Conservation (phyloP, 2,329 filamentous ascomycete genomes). For the Cladobotryum protrusum region DNA sequence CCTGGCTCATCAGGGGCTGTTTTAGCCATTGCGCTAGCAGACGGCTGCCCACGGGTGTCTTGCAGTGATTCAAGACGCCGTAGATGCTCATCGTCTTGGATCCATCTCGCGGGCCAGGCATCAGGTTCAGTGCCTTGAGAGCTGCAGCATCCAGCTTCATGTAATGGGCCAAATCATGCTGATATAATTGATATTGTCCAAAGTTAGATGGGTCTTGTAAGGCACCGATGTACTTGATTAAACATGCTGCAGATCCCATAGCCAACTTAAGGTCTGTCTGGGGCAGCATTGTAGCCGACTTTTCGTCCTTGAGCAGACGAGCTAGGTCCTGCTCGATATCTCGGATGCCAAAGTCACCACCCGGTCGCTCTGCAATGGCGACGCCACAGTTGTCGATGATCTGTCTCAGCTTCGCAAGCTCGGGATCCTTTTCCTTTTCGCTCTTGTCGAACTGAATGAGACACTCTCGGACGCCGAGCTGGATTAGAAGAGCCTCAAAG, state of each 20-base stretch:
- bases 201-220: slow-evolving; percentile 92
- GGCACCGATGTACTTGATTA: slow-evolving; percentile 91
- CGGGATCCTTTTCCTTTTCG: slow-evolving; percentile 81
- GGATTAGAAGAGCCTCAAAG: slow-evolving; percentile 92
- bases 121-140: slow-evolving; percentile 87
- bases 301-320: slow-evolving; percentile 80
- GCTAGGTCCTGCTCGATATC: slow-evolving; percentile 96
- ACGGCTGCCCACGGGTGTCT: slow-evolving; percentile 86
- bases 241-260: slow-evolving; percentile 86
- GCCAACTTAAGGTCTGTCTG: slow-evolving; percentile 91
- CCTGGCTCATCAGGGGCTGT: slow-evolving; percentile 87
- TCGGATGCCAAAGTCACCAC: slow-evolving; percentile 72
- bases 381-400: slow-evolving; percentile 92
- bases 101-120: slow-evolving; percentile 91
- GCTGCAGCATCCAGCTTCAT: slow-evolving; percentile 98
- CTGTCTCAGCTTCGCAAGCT: slow-evolving; percentile 76
- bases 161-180: slow-evolving; percentile 92
- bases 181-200: slow-evolving; percentile 93
- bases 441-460: slow-evolving; percentile 72
- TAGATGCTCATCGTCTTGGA: slow-evolving; percentile 97
- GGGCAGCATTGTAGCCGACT: slow-evolving; percentile 67
- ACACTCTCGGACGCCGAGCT: slow-evolving; percentile 92
- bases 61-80: slow-evolving; percentile 93
- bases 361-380: slow-evolving; percentile 74
- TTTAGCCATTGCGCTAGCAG: slow-evolving; percentile 94